phyloP scores from a whole-genome alignment of 345 rosid genomes.

The Eucalyptus tenuipes region DNA sequence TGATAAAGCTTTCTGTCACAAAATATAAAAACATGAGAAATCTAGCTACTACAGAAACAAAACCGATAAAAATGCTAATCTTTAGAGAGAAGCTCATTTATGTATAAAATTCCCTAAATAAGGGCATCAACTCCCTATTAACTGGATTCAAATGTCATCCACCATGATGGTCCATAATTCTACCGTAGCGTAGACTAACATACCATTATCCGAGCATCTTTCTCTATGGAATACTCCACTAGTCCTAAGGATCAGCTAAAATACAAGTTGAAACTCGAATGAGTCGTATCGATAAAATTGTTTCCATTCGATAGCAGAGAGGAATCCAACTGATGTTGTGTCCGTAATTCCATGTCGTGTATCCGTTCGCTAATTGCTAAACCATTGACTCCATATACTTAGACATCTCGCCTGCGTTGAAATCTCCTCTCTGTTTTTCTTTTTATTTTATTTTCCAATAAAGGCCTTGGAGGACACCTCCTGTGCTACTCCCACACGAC shows the following conservation, averaged over 20 bases:
- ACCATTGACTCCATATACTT: not conserved
- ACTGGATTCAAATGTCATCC: too few species aligned
- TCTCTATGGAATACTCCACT: not conserved
- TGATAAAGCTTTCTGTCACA: not conserved
- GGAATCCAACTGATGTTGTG: too few species aligned
- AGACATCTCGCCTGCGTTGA: not conserved
- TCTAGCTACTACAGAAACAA: not conserved
- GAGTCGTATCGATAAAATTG: not conserved
- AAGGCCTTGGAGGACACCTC: not conserved
- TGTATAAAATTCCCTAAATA: not conserved
- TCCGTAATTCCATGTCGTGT: not conserved
- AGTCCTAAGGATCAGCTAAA: not conserved
- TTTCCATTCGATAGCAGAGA: too few species aligned
- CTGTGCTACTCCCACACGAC: not conserved
- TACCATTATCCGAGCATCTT: fast-evolving
- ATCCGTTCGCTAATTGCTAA: not conserved
- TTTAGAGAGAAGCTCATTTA: not conserved
- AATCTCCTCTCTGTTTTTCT: not conserved
- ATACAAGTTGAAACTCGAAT: not conserved
- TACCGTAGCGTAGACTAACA: not conserved
- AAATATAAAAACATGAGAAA: too few species aligned
- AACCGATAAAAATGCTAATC: not conserved
- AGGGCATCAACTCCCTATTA: not conserved
- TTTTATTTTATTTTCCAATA: not conserved
- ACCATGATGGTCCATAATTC: too few species aligned